phyloP scores from a whole-genome alignment of 345 rosid genomes.

The Crucihimalaya himalaica region DNA sequence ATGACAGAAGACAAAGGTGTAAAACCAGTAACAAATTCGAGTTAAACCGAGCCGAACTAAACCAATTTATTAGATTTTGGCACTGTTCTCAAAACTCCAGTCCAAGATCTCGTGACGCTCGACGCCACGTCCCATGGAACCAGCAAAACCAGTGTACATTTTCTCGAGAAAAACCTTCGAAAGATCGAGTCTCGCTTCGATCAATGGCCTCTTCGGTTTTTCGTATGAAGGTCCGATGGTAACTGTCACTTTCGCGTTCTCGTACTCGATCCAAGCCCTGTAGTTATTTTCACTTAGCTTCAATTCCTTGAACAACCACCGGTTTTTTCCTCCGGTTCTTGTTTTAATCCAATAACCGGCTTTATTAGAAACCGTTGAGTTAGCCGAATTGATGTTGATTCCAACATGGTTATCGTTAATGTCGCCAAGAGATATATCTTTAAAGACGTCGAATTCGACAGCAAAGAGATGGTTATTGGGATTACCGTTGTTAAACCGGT shows the following conservation, averaged over 20 bases:
- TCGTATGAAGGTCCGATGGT: slow-evolving; percentile 11
- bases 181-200: slow-evolving; percentile 29
- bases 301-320: slow-evolving; percentile 32
- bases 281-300: slow-evolving; percentile 19
- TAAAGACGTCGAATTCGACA: slow-evolving; percentile 23
- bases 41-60: background rate
- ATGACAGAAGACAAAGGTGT: background rate
- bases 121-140: slow-evolving; percentile 29
- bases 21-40: background rate
- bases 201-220: slow-evolving; percentile 37
- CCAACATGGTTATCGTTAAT: slow-evolving; percentile 42
- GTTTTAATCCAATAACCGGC: slow-evolving; percentile 33
- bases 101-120: slow-evolving; percentile 34
- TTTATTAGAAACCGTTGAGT: slow-evolving; percentile 20
- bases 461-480: slow-evolving; percentile 28
- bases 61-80: slow-evolving; percentile 2
- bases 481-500: slow-evolving; percentile 26
- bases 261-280: slow-evolving; percentile 40
- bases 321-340: background rate
- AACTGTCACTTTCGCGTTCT: slow-evolving; percentile 1
- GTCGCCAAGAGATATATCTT: slow-evolving; percentile 28
- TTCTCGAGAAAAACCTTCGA: slow-evolving; percentile 27
- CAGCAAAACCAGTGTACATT: slow-evolving; percentile 33
- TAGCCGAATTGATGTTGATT: slow-evolving; percentile 33
- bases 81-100: slow-evolving; percentile 27